Base-by-base conservation (phyloP, 2,329 filamentous ascomycete species). In the Botrytis medusae region DNA sequence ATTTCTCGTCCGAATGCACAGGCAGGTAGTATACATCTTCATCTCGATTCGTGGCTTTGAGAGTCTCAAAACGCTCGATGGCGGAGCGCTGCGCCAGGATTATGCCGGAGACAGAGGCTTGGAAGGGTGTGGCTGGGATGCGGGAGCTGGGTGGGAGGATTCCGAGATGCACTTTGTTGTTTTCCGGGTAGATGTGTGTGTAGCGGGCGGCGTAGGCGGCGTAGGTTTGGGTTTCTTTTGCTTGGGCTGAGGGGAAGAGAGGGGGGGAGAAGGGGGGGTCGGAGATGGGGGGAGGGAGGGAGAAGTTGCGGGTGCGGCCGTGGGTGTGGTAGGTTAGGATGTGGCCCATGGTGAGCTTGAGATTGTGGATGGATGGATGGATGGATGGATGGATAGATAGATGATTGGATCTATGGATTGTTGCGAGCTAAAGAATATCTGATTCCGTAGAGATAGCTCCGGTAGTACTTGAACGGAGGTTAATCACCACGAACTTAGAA, bases 1-100 rank as follows among this genome's bases (percentile, higher is more conserved):
- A 57, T 29, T 29, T 2, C 0, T 57, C 51, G 7, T 8, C 14
- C 14, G 16, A 16, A 5, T 29, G 14, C 5, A 32, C 1, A 16
- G 5, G n/a, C 4, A 57, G 14, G 18, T 29, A 57, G 0, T 2
- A 0, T 4, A 12, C 14, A 8, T 32, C n/a, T 9, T 6, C 2
- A 18, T 57, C n/a, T 4, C 2, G 6, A 12, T 18, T 3, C 12
- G 14, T 18, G 2, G n/a, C 4, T 29, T 29, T 16, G 14, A 57
- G 7, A 2, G n/a, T 9, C 4, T 57, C 14, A 14, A 57, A 16
- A 2, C 51, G 51, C 6, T 0, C 0, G n/a, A 57, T 14, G 1
- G 51, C n/a, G 5, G n/a, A 16, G 14, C n/a, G n/a, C 16, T 57
- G 51, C n/a, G 51, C 51, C 6, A 57, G n/a, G 7, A 57, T n/a